These are phyloP conservation scores for Eucalyptus dawsonii DNA, from an alignment of 345 rosid species.

Conservation along the genomic window DNA sequence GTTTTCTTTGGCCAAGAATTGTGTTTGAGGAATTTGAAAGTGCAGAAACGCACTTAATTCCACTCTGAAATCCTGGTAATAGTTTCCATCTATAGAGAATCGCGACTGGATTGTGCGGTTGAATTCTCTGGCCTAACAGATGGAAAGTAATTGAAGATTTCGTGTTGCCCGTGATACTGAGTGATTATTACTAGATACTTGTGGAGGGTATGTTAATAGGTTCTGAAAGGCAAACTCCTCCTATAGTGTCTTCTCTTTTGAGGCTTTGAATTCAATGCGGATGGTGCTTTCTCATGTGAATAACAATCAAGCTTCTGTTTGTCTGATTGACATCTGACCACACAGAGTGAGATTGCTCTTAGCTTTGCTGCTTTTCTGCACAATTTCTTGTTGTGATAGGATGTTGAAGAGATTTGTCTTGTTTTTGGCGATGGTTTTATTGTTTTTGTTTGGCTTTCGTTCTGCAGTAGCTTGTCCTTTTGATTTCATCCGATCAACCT, in stretches of 20 bases:
- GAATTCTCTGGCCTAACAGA: background rate
- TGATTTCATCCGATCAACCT: background rate
- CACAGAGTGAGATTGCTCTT: background rate
- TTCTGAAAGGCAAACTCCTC: background rate
- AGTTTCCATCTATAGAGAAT: background rate
- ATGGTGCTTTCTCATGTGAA: background rate
- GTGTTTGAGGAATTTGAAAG: background rate
- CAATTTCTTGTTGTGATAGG: background rate
- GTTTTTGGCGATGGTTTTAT: background rate
- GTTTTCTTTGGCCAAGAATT: background rate
- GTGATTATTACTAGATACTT: background rate
- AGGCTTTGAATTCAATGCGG: background rate
- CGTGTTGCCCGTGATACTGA: background rate
- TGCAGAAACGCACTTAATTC: background rate
- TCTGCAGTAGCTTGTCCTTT: background rate
- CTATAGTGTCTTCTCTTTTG: background rate
- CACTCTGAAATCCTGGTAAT: background rate
- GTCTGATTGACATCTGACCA: background rate
- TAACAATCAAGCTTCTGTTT: background rate
- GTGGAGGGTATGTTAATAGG: background rate
- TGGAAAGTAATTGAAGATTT: background rate
- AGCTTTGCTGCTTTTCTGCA: background rate
- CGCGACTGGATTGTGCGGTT: background rate
- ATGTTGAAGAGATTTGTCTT: background rate
- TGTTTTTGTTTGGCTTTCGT: background rate